Base-by-base conservation (phyloP, 1,284 basidiomycete species). In the Abortiporus biennis region DNA sequence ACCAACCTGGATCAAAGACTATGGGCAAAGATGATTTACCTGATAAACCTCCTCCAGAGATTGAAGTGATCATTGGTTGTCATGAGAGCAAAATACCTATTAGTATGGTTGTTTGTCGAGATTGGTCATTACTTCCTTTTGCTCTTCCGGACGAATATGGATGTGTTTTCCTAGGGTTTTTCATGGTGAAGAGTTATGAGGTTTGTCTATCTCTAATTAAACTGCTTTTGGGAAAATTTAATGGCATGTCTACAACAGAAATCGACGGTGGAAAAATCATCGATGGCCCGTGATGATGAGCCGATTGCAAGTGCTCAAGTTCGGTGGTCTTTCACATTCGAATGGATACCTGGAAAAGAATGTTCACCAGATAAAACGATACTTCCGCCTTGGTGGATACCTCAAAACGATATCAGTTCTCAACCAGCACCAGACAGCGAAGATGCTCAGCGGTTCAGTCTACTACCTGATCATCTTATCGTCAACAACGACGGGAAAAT, bases 381-480 rank as follows among this genome's bases (percentile, higher is more conserved):
- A n/a, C n/a, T n/a, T n/a, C n/a, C n/a, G 16, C 47, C 47, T 11
- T 51, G 50, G 50, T 47, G 45, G 50, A 20, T 23, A 11, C 17
- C 37, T 12, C 31, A 27, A 21, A 11, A n/a, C 15, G 3, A 15
- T 9, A 16, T n/a, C 4, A 17, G n/a, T 4, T 15, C 5, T 15
- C 24, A 24, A 22, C 9, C 11, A 36, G 41, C 31, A 40, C 11
- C 2, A n/a, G 8, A 25, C 21, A 6, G 44, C 47, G 24, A 11
- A 47, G 2, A 36, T 40, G 23, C 47, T n/a, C n/a, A 51, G 13
- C 52, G 54, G 2, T 62, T 53, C 42, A 61, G 57, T 21, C 57
- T 65, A 36, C 49, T 68, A 6, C 67, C 66, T 1, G 45, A 59
- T 13, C 57, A 63, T 41, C 50, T 69, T 38, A 52, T 64, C 13